Evolutionary conservation across 2,329 filamentous ascomycete genomes (phyloP).

Genomic region (Aspergillus floridensis): DNA sequence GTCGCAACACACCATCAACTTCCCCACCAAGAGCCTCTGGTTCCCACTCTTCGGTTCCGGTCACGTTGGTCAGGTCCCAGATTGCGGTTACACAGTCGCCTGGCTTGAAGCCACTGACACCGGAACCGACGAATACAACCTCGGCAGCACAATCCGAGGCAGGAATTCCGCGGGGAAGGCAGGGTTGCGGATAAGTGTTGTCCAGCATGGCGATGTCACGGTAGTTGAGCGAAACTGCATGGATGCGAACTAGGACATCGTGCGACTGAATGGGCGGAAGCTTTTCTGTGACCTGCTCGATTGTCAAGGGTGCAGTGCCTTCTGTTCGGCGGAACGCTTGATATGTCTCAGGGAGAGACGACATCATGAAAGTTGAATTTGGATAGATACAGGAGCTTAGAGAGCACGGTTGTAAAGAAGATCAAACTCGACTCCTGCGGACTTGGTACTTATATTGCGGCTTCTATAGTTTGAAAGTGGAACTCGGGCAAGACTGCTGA

Average conservation of each 20-base stretch:
- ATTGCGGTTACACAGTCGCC: slow-evolving; percentile 50
- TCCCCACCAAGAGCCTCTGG: slow-evolving; percentile 26
- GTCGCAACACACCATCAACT: slow-evolving; percentile 36
- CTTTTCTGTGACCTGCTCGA: neutral
- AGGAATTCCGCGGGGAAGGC: slow-evolving; percentile 45
- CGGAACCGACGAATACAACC: slow-evolving; percentile 48
- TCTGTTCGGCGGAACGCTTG: neutral
- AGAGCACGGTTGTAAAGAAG: no score
- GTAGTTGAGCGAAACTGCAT: slow-evolving; percentile 42
- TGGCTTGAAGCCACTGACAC: slow-evolving; percentile 50
- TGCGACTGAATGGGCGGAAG: slow-evolving; percentile 26
- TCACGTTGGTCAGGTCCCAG: slow-evolving; percentile 12
- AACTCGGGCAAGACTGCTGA: neutral
- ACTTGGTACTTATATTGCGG: neutral
- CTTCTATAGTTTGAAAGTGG: neutral
- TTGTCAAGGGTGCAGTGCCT: neutral
- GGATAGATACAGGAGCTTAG: no score
- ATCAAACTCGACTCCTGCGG: neutral
- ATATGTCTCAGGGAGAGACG: neutral
- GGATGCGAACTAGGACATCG: slow-evolving; percentile 64
- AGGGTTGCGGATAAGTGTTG: slow-evolving; percentile 51
- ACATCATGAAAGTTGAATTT: neutral
- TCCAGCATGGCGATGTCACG: slow-evolving; percentile 39
- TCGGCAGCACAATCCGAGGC: slow-evolving; percentile 43
- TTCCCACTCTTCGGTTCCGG: slow-evolving; percentile 9